phyloP scores from a whole-genome alignment of 1,139 yeast species.

The Yamadazyma atlantica region DNA sequence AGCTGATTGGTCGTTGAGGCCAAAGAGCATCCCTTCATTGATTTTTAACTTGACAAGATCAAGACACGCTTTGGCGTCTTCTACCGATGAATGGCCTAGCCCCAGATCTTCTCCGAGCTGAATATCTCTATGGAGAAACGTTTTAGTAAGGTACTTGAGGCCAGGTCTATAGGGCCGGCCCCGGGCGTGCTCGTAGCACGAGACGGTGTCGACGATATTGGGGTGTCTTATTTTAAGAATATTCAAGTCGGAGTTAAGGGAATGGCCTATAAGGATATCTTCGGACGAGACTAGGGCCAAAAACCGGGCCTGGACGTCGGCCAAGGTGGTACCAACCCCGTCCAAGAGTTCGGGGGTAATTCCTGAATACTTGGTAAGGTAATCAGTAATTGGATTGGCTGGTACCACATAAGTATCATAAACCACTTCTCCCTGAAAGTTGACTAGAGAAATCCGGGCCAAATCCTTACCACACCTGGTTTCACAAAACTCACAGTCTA shows the following conservation, averaged over 20 bases:
- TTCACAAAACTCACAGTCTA: slow-evolving; percentile 93
- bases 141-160: slow-evolving; percentile 62
- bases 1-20: slow-evolving; percentile 45
- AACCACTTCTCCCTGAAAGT: slow-evolving; percentile 58
- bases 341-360: slow-evolving; percentile 68
- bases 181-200: slow-evolving; percentile 67
- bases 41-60: slow-evolving; percentile 73
- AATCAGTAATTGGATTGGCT: slow-evolving; percentile 67
- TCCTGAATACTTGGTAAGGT: slow-evolving; percentile 82
- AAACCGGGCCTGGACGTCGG: slow-evolving; percentile 65
- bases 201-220: slow-evolving; percentile 65
- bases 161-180: slow-evolving; percentile 84
- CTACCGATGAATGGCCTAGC: slow-evolving; percentile 81
- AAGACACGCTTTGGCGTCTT: slow-evolving; percentile 81
- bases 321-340: slow-evolving; percentile 61
- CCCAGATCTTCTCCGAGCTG: slow-evolving; percentile 55
- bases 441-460: slow-evolving; percentile 74
- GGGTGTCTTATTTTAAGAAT: slow-evolving; percentile 63
- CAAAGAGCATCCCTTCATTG: slow-evolving; percentile 63
- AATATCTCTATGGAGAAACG: slow-evolving; percentile 55
- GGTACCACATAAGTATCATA: slow-evolving; percentile 82
- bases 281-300: slow-evolving; percentile 36
- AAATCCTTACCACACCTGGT: slow-evolving; percentile 62
- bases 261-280: slow-evolving; percentile 71
- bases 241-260: slow-evolving; percentile 65